Conservation (phyloP, 2,329 filamentous ascomycete genomes). For the Cladophialophora carrionii region DNA sequence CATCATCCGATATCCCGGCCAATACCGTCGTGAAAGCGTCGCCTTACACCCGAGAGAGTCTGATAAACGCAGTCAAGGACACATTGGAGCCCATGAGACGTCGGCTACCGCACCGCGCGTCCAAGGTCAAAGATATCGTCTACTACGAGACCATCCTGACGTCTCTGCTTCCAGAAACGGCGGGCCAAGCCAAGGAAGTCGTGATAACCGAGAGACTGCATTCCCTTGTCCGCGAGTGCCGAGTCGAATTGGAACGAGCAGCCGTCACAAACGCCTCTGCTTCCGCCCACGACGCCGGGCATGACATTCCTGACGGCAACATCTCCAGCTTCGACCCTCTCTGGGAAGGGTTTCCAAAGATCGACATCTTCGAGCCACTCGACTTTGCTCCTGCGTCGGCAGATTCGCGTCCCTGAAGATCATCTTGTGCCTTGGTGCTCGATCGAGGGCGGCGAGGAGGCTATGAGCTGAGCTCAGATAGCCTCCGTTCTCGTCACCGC, state of each 20-base stretch:
- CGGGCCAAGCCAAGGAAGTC: conserved; percentile 7
- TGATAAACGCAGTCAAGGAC: conserved; percentile 33
- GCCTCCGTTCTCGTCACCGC: background rate
- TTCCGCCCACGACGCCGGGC: background rate
- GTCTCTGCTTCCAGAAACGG: conserved; percentile 20
- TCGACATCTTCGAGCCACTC: conserved; percentile 8
- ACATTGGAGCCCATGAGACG: conserved; percentile 34
- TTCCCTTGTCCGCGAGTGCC: conserved; percentile 21
- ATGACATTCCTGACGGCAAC: background rate
- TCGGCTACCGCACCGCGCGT: conserved; percentile 28
- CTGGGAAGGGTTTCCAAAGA: conserved; percentile 26
- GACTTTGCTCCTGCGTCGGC: background rate
- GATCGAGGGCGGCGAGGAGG: background rate
- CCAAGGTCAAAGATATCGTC: conserved; percentile 35
- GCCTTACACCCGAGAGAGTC: conserved; percentile 25
- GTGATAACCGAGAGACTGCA: conserved; percentile 22
- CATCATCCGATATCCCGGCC: background rate
- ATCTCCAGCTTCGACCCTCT: conserved; percentile 20
- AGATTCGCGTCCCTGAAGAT: background rate
- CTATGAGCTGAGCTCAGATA: background rate
- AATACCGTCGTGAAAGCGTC: conserved; percentile 6
- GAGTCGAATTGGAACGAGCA: conserved; percentile 18
- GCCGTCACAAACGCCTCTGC: conserved; percentile 8
- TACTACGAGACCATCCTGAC: conserved; percentile 34
- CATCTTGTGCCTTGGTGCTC: background rate